phyloP scores from a whole-genome alignment of 2,329 filamentous ascomycete genomes.

The Pseudopyricularia cyperi region DNA sequence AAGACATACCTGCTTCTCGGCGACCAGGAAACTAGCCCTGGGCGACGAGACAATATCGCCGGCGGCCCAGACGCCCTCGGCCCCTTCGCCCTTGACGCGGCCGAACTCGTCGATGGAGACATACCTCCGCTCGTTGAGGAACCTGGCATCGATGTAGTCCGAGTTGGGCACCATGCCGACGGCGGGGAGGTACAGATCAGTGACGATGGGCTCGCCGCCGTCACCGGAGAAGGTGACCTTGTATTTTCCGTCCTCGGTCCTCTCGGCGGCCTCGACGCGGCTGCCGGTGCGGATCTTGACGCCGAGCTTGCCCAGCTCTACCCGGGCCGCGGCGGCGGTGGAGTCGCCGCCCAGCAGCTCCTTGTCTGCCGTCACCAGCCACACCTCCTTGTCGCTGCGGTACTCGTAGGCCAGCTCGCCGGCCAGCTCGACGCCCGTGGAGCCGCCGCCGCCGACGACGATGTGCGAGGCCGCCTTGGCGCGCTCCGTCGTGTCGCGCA shows the following conservation, averaged over 20 bases:
- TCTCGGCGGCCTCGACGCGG: slow-evolving; percentile 22
- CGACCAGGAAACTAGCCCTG: slow-evolving; percentile 26
- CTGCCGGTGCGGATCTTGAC: slow-evolving; percentile 32
- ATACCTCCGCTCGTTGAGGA: slow-evolving; percentile 30
- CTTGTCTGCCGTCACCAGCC: slow-evolving; percentile 29
- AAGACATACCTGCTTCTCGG: slow-evolving; percentile 32
- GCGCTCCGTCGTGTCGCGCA: slow-evolving; percentile 26
- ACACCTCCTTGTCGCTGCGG: slow-evolving; percentile 30
- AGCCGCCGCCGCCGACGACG: slow-evolving; percentile 41
- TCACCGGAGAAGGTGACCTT: slow-evolving; percentile 30
- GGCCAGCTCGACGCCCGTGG: slow-evolving; percentile 42
- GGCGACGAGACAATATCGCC: slow-evolving; percentile 40
- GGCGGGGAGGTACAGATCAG: slow-evolving; percentile 38
- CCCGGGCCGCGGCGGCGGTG: slow-evolving; percentile 23
- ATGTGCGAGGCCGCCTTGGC: slow-evolving; percentile 35
- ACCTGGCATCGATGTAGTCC: slow-evolving; percentile 30
- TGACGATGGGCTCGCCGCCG: slow-evolving; percentile 33
- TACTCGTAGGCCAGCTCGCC: slow-evolving; percentile 41
- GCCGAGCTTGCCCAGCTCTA: slow-evolving; percentile 38
- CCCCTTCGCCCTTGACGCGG: slow-evolving; percentile 24
- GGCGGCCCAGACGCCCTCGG: slow-evolving; percentile 35
- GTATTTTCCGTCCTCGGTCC: slow-evolving; percentile 28
- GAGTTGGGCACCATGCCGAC: slow-evolving; percentile 42
- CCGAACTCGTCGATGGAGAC: slow-evolving; percentile 37
- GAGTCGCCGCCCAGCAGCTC: slow-evolving; percentile 31